Conservation (phyloP, 805 yeast species). For the Suhomyces pyralidae region DNA sequence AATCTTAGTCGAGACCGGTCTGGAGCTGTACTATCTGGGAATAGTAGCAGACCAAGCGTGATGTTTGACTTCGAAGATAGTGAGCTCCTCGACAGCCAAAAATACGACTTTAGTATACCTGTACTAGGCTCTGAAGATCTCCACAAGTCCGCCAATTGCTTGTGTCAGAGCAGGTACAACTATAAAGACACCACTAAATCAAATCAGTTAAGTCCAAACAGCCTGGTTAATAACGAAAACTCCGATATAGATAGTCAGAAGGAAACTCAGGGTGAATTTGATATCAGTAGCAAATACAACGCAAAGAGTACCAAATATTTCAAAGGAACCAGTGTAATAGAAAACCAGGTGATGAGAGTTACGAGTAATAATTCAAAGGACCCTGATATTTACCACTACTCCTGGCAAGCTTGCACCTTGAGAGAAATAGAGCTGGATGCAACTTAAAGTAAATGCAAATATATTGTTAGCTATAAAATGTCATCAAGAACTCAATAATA, state of each 20-base stretch:
- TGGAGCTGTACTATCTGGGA: not conserved
- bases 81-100: not conserved
- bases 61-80: not conserved
- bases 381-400: not conserved
- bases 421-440: not conserved
- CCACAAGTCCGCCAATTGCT: not conserved
- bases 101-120: not conserved
- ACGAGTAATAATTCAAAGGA: not conserved
- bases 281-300: not conserved
- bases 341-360: not conserved
- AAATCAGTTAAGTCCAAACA: too few relatives aligned
- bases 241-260: not conserved
- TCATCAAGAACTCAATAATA: too few relatives aligned
- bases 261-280: not conserved
- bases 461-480: too few relatives aligned
- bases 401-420: not conserved
- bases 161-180: not conserved
- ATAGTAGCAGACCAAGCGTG: not conserved
- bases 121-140: not conserved
- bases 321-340: not conserved
- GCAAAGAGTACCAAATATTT: not conserved
- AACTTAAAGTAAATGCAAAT: too few relatives aligned
- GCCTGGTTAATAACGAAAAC: not conserved
- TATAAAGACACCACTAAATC: not conserved
- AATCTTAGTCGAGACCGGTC: not conserved